Percentiles rank a stretch among this genome's conserved stretches.
Conservation (phyloP, 2,329 filamentous ascomycete genomes). For the Sporothrix pallida region DNA sequence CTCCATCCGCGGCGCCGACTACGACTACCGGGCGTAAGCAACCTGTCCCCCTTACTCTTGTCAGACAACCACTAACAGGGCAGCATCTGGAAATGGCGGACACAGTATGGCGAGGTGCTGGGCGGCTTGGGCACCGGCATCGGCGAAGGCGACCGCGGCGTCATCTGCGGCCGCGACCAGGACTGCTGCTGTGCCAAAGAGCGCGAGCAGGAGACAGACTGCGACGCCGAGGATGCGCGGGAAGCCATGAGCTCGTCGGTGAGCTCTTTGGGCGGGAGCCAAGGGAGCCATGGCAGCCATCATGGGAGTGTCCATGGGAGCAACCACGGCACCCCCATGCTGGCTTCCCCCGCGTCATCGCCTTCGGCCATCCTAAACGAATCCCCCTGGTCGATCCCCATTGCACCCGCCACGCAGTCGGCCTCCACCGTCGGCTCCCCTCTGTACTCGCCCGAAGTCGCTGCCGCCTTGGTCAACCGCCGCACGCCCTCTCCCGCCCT, state of each 20-base stretch:
- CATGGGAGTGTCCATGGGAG: too few relatives aligned
- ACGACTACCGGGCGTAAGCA: constrained; percentile 62
- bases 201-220: constrained; percentile 84
- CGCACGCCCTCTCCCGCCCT: constrained; percentile 58
- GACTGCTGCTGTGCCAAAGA: constrained; percentile 76
- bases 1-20: constrained; percentile 65
- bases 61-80: constrained; percentile 24
- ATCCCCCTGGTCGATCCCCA: constrained; percentile 34
- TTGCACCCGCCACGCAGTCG: constrained; percentile 37
- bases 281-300: not conserved
- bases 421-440: constrained; percentile 36
- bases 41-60: constrained; percentile 38
- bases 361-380: constrained; percentile 24
- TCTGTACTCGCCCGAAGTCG: constrained; percentile 37
- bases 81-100: constrained; percentile 88
- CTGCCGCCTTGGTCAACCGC: constrained; percentile 36
- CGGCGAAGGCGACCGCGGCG: constrained; percentile 84
- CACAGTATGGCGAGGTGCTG: constrained; percentile 79
- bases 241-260: constrained; percentile 46
- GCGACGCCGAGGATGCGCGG: constrained; percentile 75
- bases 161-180: constrained; percentile 82
- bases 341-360: constrained; percentile 31
- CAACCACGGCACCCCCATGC: not conserved
- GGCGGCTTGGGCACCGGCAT: constrained; percentile 84
- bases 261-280: constrained; percentile 33